Percentiles rank a stretch among this genome's conserved stretches.
phyloP scores from a whole-genome alignment of 345 rosid genomes.

The Nephelium lappaceum region DNA sequence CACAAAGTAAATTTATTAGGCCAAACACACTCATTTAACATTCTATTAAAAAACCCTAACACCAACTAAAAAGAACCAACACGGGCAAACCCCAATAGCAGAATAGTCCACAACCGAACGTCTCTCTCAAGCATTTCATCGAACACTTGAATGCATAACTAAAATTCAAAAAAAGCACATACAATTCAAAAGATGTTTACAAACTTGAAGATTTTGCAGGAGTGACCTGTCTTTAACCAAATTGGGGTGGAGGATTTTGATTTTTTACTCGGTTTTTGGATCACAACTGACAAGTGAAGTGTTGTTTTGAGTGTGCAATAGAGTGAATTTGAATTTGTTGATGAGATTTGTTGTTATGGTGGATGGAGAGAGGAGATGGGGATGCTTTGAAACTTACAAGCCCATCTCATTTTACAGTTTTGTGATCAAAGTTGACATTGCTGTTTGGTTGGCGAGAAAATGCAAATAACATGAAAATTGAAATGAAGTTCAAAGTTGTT shows the following conservation, averaged over 20 bases:
- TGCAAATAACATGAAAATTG: background rate
- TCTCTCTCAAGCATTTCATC: conserved; percentile 31
- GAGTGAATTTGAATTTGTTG: background rate
- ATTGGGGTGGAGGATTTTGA: conserved; percentile 27
- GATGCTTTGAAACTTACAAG: no score
- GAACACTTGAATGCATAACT: conserved; percentile 36
- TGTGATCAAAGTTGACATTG: no score
- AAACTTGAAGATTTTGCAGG: conserved; percentile 11
- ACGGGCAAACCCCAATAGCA: conserved; percentile 42
- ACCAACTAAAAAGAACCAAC: conserved; percentile 25
- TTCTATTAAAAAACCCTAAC: conserved; percentile 33
- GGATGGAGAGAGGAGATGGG: background rate
- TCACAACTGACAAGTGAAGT: background rate
- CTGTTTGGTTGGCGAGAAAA: background rate
- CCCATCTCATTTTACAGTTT: conserved; percentile 15
- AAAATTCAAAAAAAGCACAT: conserved; percentile 10
- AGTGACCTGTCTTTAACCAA: conserved; percentile 32
- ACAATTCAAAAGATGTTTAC: conserved; percentile 19
- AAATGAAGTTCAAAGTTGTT: background rate
- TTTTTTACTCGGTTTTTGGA: background rate
- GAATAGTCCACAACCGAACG: conserved; percentile 50
- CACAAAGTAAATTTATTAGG: conserved; percentile 57
- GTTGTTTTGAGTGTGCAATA: background rate
- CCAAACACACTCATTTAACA: conserved; percentile 38
- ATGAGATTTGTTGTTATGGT: background rate